Conservation (phyloP, 495 filamentous ascomycete genomes). For the Aspergillus incahuasiensis region DNA sequence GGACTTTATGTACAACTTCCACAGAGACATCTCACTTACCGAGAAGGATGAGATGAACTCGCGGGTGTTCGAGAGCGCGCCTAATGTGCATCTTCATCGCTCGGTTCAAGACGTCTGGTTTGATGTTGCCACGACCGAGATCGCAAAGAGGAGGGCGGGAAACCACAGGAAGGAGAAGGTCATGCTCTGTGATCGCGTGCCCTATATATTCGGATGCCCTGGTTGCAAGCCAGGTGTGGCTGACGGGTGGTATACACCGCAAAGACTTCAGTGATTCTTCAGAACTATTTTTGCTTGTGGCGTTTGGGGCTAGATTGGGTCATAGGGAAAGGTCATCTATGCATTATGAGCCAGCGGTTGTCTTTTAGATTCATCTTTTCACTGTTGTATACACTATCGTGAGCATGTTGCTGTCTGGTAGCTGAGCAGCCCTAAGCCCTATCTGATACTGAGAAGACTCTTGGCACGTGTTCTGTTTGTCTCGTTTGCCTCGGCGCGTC, state of each 20-base stretch:
- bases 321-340: constrained; percentile 3
- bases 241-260: constrained; percentile 34
- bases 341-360: constrained; percentile 11
- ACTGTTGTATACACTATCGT: not conserved
- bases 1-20: constrained; percentile 45
- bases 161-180: constrained; percentile 34
- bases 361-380: not conserved
- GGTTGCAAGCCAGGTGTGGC: constrained; percentile 23
- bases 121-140: constrained; percentile 32
- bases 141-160: constrained; percentile 25
- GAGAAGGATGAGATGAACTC: constrained; percentile 40
- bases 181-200: constrained; percentile 31
- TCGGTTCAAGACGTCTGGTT: constrained; percentile 43
- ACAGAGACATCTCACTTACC: constrained; percentile 33
- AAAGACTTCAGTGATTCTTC: not conserved
- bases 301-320: constrained; percentile 8
- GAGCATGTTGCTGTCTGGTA: not conserved
- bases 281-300: not conserved
- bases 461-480: constrained; percentile 13
- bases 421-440: constrained; percentile 12
- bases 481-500: constrained; percentile 9
- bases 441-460: not conserved
- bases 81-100: constrained; percentile 31
- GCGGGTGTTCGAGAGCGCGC: constrained; percentile 30
- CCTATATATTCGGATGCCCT: constrained; percentile 35